These are phyloP conservation scores for Colletotrichum plurivorum DNA, from an alignment of 2,329 filamentous ascomycete genomes.

Conservation along the genomic window DNA sequence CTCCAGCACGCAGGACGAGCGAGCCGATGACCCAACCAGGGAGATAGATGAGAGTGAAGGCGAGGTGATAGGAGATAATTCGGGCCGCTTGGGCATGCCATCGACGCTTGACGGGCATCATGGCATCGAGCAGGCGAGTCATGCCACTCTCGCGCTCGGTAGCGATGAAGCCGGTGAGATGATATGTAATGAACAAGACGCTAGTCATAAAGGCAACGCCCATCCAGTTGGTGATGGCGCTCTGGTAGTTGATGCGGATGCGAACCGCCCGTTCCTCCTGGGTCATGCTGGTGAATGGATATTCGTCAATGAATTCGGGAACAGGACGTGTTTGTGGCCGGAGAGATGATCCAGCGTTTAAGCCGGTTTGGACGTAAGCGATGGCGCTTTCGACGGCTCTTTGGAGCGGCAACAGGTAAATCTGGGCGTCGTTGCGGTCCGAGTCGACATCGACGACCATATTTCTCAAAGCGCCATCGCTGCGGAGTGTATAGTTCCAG, in stretches of 20 bases:
- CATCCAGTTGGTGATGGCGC: constrained; percentile 80
- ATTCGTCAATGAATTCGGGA: constrained; percentile 71
- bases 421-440: constrained; percentile 80
- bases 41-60: constrained; percentile 84
- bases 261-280: constrained; percentile 74
- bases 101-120: constrained; percentile 82
- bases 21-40: constrained; percentile 87
- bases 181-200: constrained; percentile 86
- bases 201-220: constrained; percentile 85
- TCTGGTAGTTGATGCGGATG: constrained; percentile 80
- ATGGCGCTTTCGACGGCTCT: constrained; percentile 84
- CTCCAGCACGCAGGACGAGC: constrained; percentile 72
- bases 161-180: constrained; percentile 88
- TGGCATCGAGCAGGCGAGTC: constrained; percentile 89
- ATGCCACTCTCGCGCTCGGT: constrained; percentile 89
- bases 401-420: constrained; percentile 86
- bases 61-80: constrained; percentile 83
- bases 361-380: constrained; percentile 62
- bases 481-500: constrained; percentile 91
- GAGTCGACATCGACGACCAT: constrained; percentile 73
- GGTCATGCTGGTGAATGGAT: constrained; percentile 82
- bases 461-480: constrained; percentile 79
- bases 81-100: constrained; percentile 86
- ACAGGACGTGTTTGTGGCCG: constrained; percentile 47
- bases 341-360: not conserved